Evolutionary conservation across 1,284 basidiomycete genomes (phyloP), one percentile per base, ranked within the genome.

Genomic region (Neotropicomus parvogracilis): DNA sequence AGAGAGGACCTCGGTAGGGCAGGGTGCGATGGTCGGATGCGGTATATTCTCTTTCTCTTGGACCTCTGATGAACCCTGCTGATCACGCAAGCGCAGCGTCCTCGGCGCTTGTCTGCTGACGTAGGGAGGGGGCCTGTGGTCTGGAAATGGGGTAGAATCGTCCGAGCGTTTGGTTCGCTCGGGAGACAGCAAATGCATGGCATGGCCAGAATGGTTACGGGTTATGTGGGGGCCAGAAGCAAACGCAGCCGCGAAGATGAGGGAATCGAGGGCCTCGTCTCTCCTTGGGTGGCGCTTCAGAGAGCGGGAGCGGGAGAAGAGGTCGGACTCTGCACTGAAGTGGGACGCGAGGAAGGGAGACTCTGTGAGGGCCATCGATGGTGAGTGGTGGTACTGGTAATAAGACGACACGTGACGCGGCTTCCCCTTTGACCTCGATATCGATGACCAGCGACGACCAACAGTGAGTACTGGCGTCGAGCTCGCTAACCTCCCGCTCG

Each of bases 21-120:
- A 59, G 36, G 59, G 48, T 10, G 63, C 54, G 17, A 54, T 52
- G 58, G 53, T 49, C 51, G 49, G 50, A 61, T 70, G 53, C 54
- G 65, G 57, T 59, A 48, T 56, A 27, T 57, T 64, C 38, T 68
- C 64, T 26, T 69, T 66, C 17, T 53, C 48, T 34, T 28, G 11
- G 28, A 39, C 17, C 47, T 48, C 47, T 52, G 52, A 40, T 39
- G 34, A 37, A 34, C 44, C 45, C 13, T 38, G 48, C 43, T 57
- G 63, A 14, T 50, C 65, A 53, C 68, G 72, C 35, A 81, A 56
- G 14, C 79, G 76, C 53, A 81, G 73, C 43, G 75, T 77, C 33
- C 88, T 76, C 13, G 87, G 87, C 0, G 77, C 85, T 60, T 89
- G 88, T 50, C 75, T 74, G 64, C 87, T 88, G 48, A 79, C 77